A percentile compares a stretch with the other conserved stretches of the same genome.
phyloP scores from a whole-genome alignment of 306 rosid species.

The Benincasa hispida region DNA sequence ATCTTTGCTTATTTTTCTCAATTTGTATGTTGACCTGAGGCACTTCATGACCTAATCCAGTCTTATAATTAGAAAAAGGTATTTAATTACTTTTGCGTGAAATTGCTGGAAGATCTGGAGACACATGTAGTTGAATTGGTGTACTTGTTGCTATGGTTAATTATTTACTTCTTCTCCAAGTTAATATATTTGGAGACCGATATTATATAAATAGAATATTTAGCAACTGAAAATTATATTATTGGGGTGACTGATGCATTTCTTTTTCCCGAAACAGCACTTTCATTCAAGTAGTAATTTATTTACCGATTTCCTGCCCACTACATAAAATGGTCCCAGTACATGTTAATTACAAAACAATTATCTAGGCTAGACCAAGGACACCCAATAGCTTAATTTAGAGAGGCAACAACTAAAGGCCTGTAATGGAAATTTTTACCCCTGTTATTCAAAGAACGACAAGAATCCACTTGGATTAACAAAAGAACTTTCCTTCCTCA shows the following conservation, averaged over 20 bases:
- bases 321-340: neutral
- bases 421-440: too few species aligned
- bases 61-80: neutral
- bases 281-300: neutral
- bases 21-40: neutral
- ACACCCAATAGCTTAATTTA: too few species aligned
- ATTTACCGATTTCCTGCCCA: neutral
- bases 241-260: neutral
- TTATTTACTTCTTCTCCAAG: neutral
- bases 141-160: neutral
- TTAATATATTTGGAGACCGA: neutral
- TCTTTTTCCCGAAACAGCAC: neutral
- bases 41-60: neutral
- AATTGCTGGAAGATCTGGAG: neutral
- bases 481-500: too few species aligned
- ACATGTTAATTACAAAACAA: neutral
- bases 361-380: neutral
- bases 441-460: too few species aligned
- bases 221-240: neutral
- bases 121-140: neutral
- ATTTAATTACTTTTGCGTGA: neutral
- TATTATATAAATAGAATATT: neutral
- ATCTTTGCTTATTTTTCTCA: slow-evolving; percentile 14
- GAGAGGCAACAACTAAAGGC: too few species aligned
- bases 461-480: too few species aligned